Base-by-base conservation (phyloP, 2,329 filamentous ascomycete species). In the Fusarium sublunatum region DNA sequence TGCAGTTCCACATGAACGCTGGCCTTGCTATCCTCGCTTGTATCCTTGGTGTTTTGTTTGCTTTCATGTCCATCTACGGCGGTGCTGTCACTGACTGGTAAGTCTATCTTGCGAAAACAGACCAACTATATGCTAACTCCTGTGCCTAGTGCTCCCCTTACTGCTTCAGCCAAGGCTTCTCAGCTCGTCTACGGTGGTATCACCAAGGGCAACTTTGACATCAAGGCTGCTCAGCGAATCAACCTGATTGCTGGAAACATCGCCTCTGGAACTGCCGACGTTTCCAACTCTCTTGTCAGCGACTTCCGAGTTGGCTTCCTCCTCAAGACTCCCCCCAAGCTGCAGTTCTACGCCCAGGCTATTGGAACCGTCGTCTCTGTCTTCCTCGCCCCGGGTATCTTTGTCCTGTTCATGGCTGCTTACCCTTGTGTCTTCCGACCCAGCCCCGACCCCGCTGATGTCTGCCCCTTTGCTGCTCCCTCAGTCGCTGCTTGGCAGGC, bases 261-360 rank as follows among this genome's bases (percentile, higher is more conserved):
- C 36, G 83, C 84, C 7, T 82, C 82, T 0, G 83, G 83, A 53
- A 82, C 81, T n/a, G 84, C 84, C 5, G 81, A 83, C 13, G 82
- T 85, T 7, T 76, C 83, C 40, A 81, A 78, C 34, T 77, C 82
- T 47, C 76, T 90, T 13, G 83, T 85, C 32, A 81, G 81, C 52
- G 88, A 91, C 69, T 90, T 90, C 82, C 82, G 87, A 31, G 86
- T 87, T 36, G 88, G 88, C 5, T 90, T 89, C 79, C 79, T 91
- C 5, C 83, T 91, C 50, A 79, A 83, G 61, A 90, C 88, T 0
- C 83, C 88, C 0, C 88, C 88, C 0, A 81, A 83, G 58, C 82
- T 87, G 72, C 88, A 91, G 73, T 91, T 87, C 80, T 79, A 87
- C 64, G 88, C 87, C 0, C 88, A 91, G 74, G 82, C 80, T 38